Conservation (phyloP, 192 early-diverging fungal species). For the Haplosporangium gracile region DNA sequence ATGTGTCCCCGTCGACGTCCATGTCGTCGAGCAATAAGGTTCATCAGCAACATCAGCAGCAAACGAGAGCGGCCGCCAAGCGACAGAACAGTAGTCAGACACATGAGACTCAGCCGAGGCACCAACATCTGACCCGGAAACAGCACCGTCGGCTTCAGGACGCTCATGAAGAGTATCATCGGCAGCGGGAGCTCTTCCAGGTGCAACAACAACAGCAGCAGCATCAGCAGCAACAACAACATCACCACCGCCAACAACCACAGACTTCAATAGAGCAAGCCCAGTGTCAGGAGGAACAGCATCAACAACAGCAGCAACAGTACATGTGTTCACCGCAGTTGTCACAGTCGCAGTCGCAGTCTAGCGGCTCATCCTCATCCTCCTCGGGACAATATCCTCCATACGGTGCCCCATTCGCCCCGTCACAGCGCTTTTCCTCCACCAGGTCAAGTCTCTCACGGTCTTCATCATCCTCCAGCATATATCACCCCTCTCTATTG, state of each 20-base stretch:
- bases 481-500: neutral
- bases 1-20: neutral
- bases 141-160: conserved; percentile 11
- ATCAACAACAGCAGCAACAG: neutral
- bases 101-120: conserved; percentile 8
- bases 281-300: neutral
- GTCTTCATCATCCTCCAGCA: conserved; percentile 5
- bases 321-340: neutral
- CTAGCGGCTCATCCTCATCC: neutral
- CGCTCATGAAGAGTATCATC: conserved; percentile 32
- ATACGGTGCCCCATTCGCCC: neutral
- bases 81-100: conserved; percentile 11
- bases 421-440: neutral
- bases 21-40: conserved; percentile 11
- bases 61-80: neutral
- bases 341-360: neutral
- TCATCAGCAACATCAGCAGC: conserved; percentile 4
- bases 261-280: neutral
- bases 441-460: neutral
- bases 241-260: conserved; percentile 1
- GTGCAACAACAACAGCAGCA: conserved; percentile 7
- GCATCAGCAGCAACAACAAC: neutral
- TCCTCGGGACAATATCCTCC: neutral
- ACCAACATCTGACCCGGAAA: neutral
- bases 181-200: conserved; percentile 20